These are phyloP conservation scores for Barbarea vulgaris DNA, from an alignment of 345 rosid genomes.

Conservation along the genomic window DNA sequence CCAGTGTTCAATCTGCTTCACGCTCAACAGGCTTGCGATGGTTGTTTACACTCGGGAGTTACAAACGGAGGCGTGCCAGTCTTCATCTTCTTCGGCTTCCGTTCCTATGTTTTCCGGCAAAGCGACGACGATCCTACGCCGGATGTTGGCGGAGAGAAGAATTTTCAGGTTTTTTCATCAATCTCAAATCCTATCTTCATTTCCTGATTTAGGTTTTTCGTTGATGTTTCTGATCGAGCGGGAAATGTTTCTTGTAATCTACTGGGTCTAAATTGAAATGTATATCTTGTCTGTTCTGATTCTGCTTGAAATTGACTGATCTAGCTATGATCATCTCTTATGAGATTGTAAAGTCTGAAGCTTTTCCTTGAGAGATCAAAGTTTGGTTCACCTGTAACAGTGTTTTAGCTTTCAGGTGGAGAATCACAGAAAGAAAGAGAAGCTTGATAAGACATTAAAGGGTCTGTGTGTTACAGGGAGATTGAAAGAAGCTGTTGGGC, in stretches of 20 bases:
- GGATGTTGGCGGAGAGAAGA: slow-evolving; percentile 57
- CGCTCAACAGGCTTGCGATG: slow-evolving; percentile 27
- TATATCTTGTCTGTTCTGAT: not conserved
- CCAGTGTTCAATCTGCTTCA: slow-evolving; percentile 20
- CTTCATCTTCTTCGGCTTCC: slow-evolving; percentile 41
- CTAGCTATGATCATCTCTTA: not conserved
- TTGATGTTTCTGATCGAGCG: not conserved
- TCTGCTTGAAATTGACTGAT: not conserved
- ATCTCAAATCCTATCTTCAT: not conserved
- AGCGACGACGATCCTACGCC: slow-evolving; percentile 71
- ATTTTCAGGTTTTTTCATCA: slow-evolving; percentile 58
- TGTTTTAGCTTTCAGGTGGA: slow-evolving; percentile 77
- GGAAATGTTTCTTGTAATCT: not conserved
- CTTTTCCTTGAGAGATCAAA: not conserved
- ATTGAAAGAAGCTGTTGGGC: slow-evolving; percentile 63
- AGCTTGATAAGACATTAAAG: slow-evolving; percentile 55
- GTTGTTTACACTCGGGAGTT: slow-evolving; percentile 29
- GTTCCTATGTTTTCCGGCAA: slow-evolving; percentile 76
- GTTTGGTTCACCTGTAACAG: slow-evolving; percentile 26
- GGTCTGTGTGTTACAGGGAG: slow-evolving; percentile 69
- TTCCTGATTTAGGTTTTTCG: not conserved
- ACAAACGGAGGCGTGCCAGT: slow-evolving; percentile 35
- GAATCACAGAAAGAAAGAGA: slow-evolving; percentile 37
- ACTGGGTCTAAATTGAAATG: not conserved
- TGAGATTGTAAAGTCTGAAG: slow-evolving; percentile 7